These are phyloP conservation scores for Adansonia madagascariensis DNA, from an alignment of 441 rosid genomes.

Conservation along the genomic window DNA sequence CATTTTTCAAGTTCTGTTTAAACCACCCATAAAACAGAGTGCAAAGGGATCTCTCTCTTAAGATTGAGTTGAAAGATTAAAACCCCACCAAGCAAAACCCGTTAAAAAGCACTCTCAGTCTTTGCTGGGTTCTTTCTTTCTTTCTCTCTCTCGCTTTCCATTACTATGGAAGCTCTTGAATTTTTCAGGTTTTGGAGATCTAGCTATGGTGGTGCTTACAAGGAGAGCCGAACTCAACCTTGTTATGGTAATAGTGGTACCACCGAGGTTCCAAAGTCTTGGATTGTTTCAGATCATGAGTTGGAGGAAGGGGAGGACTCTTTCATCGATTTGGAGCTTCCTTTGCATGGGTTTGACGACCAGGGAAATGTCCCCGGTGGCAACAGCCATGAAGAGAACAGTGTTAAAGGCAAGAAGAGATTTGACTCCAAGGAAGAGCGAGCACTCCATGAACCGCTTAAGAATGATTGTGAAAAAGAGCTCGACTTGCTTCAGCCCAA, in stretches of 20 bases:
- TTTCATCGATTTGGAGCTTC: conserved; percentile 80
- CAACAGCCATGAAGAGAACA: conserved; percentile 17
- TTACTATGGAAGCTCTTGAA: conserved; percentile 64
- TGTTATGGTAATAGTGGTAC: conserved; percentile 34
- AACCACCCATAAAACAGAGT: conserved; percentile 43
- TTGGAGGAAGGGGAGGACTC: conserved; percentile 78
- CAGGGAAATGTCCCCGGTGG: conserved; percentile 23
- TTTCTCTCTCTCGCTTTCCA: not conserved
- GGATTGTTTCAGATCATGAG: conserved; percentile 36
- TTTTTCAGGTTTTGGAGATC: conserved; percentile 64
- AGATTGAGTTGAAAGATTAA: not conserved
- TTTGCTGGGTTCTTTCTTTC: not conserved
- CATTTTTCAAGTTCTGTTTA: conserved; percentile 38
- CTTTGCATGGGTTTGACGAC: conserved; percentile 46
- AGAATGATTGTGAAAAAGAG: conserved; percentile 24
- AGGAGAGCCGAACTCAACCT: conserved; percentile 27
- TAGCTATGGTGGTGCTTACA: conserved; percentile 16
- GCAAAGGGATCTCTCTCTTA: conserved; percentile 37
- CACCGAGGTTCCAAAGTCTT: conserved; percentile 36
- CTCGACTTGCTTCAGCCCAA: conserved; percentile 21
- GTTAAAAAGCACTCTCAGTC: not conserved
- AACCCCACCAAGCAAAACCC: conserved; percentile 27
- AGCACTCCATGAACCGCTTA: conserved; percentile 15
- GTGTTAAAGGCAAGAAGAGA: conserved; percentile 23
- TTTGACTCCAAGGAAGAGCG: conserved; percentile 31